Conservation (phyloP, 306 rosid species). For the Quillaja saponaria region DNA sequence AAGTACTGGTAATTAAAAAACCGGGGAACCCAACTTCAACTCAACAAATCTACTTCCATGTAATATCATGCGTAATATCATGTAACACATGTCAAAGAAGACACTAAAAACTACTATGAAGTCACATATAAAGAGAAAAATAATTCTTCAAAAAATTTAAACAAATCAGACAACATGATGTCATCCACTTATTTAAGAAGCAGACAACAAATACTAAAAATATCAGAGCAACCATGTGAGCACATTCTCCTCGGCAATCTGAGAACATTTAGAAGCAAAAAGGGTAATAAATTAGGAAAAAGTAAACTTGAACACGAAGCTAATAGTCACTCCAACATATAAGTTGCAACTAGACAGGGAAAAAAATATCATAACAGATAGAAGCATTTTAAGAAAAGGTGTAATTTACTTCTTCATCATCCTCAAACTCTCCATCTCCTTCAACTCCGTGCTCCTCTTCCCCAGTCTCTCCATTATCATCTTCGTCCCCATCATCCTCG, state of each 20-base stretch:
- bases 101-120: neutral
- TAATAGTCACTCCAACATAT: neutral
- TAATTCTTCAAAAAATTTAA: neutral
- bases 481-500: conserved; percentile 80
- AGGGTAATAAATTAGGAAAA: too few relatives aligned
- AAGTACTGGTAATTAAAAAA: neutral
- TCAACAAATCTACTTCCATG: neutral
- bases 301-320: neutral
- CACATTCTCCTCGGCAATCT: conserved; percentile 27
- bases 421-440: conserved; percentile 66
- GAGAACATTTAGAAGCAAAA: neutral
- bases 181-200: conserved; percentile 11
- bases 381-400: conserved; percentile 3
- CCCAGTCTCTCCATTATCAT: conserved; percentile 83
- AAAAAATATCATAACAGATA: neutral
- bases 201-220: conserved; percentile 15
- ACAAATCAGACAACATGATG: neutral
- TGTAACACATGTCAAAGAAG: neutral
- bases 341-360: neutral
- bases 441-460: conserved; percentile 70
- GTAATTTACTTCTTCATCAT: conserved; percentile 82
- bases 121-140: neutral
- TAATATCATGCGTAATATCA: too few relatives aligned
- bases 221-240: neutral
- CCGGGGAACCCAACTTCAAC: neutral